Evolutionary conservation across 805 yeast genomes (phyloP), one percentile per base, ranked within the genome.

Genomic region (Candida ponderosae): DNA sequence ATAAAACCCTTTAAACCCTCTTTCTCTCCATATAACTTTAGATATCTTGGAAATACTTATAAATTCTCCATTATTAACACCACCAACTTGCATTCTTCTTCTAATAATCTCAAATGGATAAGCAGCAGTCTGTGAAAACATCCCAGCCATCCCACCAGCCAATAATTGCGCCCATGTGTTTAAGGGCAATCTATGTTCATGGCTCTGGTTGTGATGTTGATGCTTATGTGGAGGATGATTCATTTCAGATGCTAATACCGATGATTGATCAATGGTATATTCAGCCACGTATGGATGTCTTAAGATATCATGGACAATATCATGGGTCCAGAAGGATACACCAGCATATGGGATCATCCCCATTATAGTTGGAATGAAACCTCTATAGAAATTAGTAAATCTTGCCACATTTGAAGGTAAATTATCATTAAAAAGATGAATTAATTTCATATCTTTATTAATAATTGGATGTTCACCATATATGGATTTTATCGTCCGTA

Each of bases 321-420:
- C 98, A 60, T 93, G 97, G 4, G 96, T 84, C 62, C 88, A 84
- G 53, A 93, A 93, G 4, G 96, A 85, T 4, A 90, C 97, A 10
- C 98, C 98, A 1, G 98, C 98, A 56, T 93, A 93, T 1, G 98
- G 98, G 18, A 93, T 70, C 95, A 93, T 89, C 10, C 98, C 98
- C 30, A 89, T 51, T 32, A 93, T 79, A 0, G 98, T 93, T 16
- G 98, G 96, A 7, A 83, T 74, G 59, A 90, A 93, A 2, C 98
- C 98, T 40, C 97, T 70, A 62, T 90, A 93, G 58, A 89, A 93
- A 62, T 89, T 90, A 17, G 52, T 36, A 18, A 53, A 19, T 10
- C 42, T 44, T 16, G 54, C 43, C 5, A 50, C n/a, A 2, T 39
- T 29, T 2, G 21, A 6, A 4, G 58, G 58, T 16, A 52, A 39